A percentile compares a stretch with the other conserved stretches of the same genome.
These are phyloP conservation scores for Candida freyschussii DNA, from an alignment of 1,139 yeast species.

Conservation along the genomic window DNA sequence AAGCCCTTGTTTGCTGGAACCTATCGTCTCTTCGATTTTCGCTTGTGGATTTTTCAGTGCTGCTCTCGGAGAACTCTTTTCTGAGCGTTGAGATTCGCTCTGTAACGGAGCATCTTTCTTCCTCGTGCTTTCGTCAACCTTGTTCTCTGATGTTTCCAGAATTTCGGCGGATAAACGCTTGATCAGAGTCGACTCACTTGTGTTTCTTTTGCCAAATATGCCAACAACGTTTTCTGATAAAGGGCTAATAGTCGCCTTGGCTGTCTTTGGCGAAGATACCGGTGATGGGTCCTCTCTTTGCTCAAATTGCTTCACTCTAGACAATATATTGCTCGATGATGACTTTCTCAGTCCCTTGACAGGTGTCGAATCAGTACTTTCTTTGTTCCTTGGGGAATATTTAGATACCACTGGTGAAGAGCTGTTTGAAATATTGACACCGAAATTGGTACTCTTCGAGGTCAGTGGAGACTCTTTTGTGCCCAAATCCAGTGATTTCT, in stretches of 20 bases:
- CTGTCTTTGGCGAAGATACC: slow-evolving; percentile 19
- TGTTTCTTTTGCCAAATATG: slow-evolving; percentile 31
- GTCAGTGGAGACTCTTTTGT: slow-evolving; percentile 5
- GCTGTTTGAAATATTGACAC: slow-evolving; percentile 1
- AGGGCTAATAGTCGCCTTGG: slow-evolving; percentile 20
- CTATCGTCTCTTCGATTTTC: too few relatives aligned
- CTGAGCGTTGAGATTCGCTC: too few relatives aligned
- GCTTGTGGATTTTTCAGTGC: too few relatives aligned
- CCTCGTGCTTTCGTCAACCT: too few relatives aligned
- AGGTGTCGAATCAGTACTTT: slow-evolving; percentile 2
- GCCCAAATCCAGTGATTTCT: slow-evolving; percentile 6
- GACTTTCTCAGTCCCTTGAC: slow-evolving; percentile 23
- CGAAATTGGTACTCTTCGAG: neutral
- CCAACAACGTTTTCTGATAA: slow-evolving; percentile 24
- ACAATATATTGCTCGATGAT: slow-evolving; percentile 27
- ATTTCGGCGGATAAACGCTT: too few relatives aligned
- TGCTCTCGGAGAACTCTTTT: too few relatives aligned
- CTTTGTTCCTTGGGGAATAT: slow-evolving; percentile 13
- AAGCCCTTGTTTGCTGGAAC: too few relatives aligned
- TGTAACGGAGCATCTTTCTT: too few relatives aligned
- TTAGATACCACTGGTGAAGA: slow-evolving; percentile 13
- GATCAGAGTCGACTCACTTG: slow-evolving; percentile 17
- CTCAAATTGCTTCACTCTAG: slow-evolving; percentile 29
- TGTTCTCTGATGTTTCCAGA: too few relatives aligned
- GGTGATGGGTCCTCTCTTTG: slow-evolving; percentile 17